These are phyloP conservation scores for Poteriospumella lacustris DNA, from an alignment of 108 stramenopile genomes.

Conservation along the genomic window DNA sequence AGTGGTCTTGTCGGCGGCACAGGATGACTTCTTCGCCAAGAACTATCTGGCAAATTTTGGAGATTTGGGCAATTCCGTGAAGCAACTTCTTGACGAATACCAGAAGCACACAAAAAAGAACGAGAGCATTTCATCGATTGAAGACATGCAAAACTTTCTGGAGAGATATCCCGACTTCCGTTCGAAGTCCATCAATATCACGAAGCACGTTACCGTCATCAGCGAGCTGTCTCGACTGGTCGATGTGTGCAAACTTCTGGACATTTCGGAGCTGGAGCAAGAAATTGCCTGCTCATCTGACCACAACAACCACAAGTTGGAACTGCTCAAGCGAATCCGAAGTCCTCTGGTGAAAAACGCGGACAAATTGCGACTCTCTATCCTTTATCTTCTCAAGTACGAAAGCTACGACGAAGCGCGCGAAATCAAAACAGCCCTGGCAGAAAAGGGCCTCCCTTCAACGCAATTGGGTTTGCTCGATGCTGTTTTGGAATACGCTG, in stretches of 20 bases:
- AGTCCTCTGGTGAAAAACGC: constrained; percentile 69
- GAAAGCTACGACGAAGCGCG: constrained; percentile 71
- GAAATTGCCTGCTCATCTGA: constrained; percentile 91
- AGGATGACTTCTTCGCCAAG: constrained; percentile 80
- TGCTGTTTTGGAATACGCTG: constrained; percentile 81
- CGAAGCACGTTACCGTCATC: constrained; percentile 95
- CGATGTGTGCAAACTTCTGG: constrained; percentile 83
- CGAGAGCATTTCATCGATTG: constrained; percentile 73
- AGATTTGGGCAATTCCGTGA: constrained; percentile 88
- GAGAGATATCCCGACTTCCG: constrained; percentile 91
- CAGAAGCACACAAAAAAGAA: constrained; percentile 75
- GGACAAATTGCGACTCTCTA: constrained; percentile 90
- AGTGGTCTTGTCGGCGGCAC: constrained; percentile 80
- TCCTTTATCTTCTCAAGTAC: constrained; percentile 93
- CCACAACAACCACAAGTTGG: constrained; percentile 74
- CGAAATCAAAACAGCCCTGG: constrained; percentile 73
- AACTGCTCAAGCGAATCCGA: constrained; percentile 76
- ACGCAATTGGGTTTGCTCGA: constrained; percentile 82
- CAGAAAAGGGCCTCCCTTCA: constrained; percentile 74
- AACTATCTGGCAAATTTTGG: constrained; percentile 95
- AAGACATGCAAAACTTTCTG: constrained; percentile 98
- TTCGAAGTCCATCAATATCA: constrained; percentile 72
- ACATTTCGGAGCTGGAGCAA: constrained; percentile 96
- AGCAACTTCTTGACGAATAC: constrained; percentile 84
- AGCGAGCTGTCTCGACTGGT: constrained; percentile 88